phyloP scores from a whole-genome alignment of 148 eudicot genomes.

The Drosera capensis region DNA sequence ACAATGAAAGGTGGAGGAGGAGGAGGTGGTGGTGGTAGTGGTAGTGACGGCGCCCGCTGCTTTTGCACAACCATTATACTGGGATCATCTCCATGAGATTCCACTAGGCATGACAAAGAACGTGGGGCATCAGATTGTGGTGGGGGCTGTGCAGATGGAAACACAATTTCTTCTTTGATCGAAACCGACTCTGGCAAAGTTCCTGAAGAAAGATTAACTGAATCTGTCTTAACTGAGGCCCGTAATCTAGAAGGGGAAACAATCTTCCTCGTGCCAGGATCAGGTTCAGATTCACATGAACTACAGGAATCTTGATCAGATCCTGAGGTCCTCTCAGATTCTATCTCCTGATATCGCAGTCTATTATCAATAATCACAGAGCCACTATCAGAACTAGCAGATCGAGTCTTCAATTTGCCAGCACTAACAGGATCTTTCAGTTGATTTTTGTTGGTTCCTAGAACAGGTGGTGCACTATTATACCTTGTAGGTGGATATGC shows the following conservation, averaged over 20 bases:
- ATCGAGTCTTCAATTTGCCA: constrained; percentile 31
- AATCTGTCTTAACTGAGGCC: constrained; percentile 4
- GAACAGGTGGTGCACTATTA: constrained; percentile 52
- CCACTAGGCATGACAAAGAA: constrained; percentile 15
- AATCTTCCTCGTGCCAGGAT: not conserved
- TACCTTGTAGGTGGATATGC: constrained; percentile 54
- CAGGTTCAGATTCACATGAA: constrained; percentile 4
- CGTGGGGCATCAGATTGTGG: constrained; percentile 14
- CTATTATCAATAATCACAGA: constrained; percentile 10
- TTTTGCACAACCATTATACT: not conserved
- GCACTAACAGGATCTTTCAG: constrained; percentile 28
- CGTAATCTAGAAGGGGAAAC: constrained; percentile 13
- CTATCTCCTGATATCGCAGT: constrained; percentile 13
- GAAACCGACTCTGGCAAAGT: constrained; percentile 7
- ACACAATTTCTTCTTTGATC: constrained; percentile 9
- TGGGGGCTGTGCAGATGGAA: constrained; percentile 20
- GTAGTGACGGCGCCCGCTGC: constrained; percentile 8
- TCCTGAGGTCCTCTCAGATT: constrained; percentile 9
- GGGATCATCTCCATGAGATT: constrained; percentile 3
- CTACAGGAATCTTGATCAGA: constrained; percentile 5
- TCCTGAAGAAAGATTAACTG: constrained; percentile 4
- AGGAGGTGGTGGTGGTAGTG: constrained; percentile 23
- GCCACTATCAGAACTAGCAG: constrained; percentile 14
- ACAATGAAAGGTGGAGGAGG: not conserved
- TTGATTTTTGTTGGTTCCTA: constrained; percentile 21